These are phyloP conservation scores for Phalaenopsis equestris DNA, from an alignment of 106 monocot genomes.

Conservation along the genomic window DNA sequence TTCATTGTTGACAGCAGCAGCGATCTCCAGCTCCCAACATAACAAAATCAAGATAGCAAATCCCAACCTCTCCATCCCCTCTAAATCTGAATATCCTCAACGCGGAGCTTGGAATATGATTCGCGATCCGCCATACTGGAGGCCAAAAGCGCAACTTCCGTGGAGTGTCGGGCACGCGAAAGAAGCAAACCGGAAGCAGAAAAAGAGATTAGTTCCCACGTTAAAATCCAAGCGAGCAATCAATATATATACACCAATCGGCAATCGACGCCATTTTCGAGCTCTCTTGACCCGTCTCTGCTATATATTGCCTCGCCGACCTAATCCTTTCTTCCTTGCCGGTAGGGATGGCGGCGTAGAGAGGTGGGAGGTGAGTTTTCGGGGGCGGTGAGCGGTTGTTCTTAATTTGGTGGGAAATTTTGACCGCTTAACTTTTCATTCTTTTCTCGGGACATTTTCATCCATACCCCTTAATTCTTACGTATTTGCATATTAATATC, in stretches of 20 bases:
- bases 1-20: conserved; percentile 17
- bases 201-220: background rate
- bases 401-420: conserved; percentile 2
- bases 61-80: conserved; percentile 7
- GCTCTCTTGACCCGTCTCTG: background rate
- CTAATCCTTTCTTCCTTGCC: conserved; percentile 5
- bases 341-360: background rate
- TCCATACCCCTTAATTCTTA: too few species aligned
- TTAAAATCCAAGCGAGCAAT: background rate
- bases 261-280: background rate
- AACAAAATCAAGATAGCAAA: conserved; percentile 2
- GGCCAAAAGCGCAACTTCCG: background rate
- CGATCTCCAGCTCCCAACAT: conserved; percentile 3
- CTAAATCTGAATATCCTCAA: background rate
- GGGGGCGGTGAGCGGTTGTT: conserved; percentile 3
- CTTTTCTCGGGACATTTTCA: background rate
- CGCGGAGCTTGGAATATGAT: background rate
- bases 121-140: background rate
- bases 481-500: too few species aligned
- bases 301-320: background rate
- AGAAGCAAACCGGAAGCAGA: background rate
- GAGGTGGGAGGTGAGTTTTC: conserved; percentile 3
- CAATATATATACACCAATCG: background rate
- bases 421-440: background rate
- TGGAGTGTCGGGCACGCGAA: conserved; percentile 2